phyloP scores from a whole-genome alignment of 805 yeast species.

The Candida broadrunensis region DNA sequence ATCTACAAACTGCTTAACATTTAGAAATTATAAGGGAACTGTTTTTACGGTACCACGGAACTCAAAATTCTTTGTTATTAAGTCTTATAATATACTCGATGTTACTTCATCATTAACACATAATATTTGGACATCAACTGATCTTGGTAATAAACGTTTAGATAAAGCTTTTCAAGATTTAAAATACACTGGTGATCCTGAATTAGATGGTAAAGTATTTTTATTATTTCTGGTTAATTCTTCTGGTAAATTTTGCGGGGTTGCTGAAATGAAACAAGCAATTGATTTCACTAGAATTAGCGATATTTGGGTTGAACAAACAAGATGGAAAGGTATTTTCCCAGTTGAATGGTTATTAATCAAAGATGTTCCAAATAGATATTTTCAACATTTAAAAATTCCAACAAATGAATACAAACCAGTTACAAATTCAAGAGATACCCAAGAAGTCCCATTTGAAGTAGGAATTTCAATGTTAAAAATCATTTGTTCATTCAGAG shows the following conservation, averaged over 20 bases:
- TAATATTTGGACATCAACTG: constrained; percentile 60
- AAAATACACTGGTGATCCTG: constrained; percentile 11
- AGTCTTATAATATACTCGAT: constrained; percentile 49
- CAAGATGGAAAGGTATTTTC: constrained; percentile 53
- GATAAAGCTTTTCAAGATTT: constrained; percentile 38
- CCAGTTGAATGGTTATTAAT: constrained; percentile 51
- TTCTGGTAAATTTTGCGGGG: constrained; percentile 57
- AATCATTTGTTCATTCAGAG: constrained; percentile 31
- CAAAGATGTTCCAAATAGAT: constrained; percentile 49
- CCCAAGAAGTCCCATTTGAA: constrained; percentile 53
- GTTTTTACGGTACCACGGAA: constrained; percentile 14
- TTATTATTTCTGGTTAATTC: constrained; percentile 58
- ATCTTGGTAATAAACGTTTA: constrained; percentile 52
- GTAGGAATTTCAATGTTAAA: constrained; percentile 47
- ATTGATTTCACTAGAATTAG: constrained; percentile 35
- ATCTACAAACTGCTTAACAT: constrained; percentile 5
- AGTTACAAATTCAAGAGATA: constrained; percentile 59
- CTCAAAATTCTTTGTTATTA: constrained; percentile 48
- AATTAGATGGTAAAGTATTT: constrained; percentile 30
- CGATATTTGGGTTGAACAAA: constrained; percentile 45
- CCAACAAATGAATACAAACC: constrained; percentile 47
- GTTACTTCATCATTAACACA: constrained; percentile 47
- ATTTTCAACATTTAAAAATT: constrained; percentile 43
- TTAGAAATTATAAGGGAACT: constrained; percentile 12
- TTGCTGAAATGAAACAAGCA: constrained; percentile 48